phyloP scores from a whole-genome alignment of 2,329 filamentous ascomycete genomes.

The Aspergillus bombycis region DNA sequence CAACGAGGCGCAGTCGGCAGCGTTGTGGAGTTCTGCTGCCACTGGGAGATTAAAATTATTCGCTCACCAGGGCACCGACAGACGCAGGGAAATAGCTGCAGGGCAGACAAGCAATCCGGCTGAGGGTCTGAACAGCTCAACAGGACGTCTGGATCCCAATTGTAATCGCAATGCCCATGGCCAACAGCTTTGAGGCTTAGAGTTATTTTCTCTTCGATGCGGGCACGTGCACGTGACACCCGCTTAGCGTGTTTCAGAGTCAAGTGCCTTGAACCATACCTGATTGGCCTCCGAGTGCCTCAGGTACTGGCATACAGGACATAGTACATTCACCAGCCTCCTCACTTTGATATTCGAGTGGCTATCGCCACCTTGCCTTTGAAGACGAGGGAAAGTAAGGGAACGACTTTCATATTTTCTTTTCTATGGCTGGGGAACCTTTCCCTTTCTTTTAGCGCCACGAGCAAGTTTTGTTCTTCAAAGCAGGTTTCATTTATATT shows the following conservation, averaged over 20 bases:
- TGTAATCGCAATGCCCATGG: not conserved
- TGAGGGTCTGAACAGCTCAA: not conserved
- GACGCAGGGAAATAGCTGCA: not conserved
- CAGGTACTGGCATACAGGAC: not conserved
- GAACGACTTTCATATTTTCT: not conserved
- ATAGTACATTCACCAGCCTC: not conserved
- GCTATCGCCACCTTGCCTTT: not conserved
- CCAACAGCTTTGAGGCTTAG: constrained; percentile 16
- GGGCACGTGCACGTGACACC: constrained; percentile 27
- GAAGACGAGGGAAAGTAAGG: not conserved
- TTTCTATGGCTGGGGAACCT: not conserved
- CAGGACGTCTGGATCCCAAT: not conserved
- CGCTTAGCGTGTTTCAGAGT: constrained; percentile 36
- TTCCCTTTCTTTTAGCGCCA: not conserved
- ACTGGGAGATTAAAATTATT: constrained; percentile 7
- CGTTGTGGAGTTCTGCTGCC: constrained; percentile 17
- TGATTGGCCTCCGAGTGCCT: constrained; percentile 15
- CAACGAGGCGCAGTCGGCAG: constrained; percentile 29
- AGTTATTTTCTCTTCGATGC: constrained; percentile 18
- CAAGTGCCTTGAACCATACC: constrained; percentile 23
- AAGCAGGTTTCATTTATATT: not conserved
- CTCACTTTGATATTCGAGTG: not conserved
- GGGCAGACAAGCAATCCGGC: not conserved
- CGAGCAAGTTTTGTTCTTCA: not conserved
- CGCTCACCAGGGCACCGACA: constrained; percentile 7